Conservation (phyloP, 805 yeast genomes). For the Lipomyces starkeyi region DNA sequence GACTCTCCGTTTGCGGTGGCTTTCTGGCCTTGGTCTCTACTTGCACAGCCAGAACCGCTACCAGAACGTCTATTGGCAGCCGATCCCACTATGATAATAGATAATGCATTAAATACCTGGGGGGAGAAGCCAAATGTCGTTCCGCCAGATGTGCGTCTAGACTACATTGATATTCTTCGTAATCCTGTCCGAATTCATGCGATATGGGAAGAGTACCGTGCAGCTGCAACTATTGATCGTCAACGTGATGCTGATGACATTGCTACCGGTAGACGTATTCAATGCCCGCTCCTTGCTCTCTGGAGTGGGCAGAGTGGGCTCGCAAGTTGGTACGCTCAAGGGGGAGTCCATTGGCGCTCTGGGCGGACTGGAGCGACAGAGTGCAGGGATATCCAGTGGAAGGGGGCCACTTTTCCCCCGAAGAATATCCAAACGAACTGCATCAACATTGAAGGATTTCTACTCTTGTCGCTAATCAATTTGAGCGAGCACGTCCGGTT, state of each 20-base stretch:
- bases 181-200: constrained; percentile 19
- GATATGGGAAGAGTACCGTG: constrained; percentile 35
- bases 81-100: constrained; percentile 17
- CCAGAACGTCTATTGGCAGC: constrained; percentile 29
- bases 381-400: constrained; percentile 10
- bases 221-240: constrained; percentile 29
- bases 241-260: constrained; percentile 26
- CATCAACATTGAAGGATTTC: background rate
- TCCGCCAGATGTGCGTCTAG: no score
- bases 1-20: constrained; percentile 22
- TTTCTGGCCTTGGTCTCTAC: constrained; percentile 35
- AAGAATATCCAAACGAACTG: constrained; percentile 5
- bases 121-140: constrained; percentile 6
- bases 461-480: no score
- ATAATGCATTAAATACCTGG: constrained; percentile 7
- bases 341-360: constrained; percentile 11
- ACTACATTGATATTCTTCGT: constrained; percentile 17
- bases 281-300: constrained; percentile 23
- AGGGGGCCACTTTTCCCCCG: constrained; percentile 13
- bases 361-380: background rate
- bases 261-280: constrained; percentile 5
- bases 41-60: constrained; percentile 31
- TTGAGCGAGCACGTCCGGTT: no score
- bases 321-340: constrained; percentile 22
- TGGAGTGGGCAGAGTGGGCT: constrained; percentile 32